Base-by-base conservation (phyloP, 1,139 yeast genomes). In the Arxiozyma telluris region DNA sequence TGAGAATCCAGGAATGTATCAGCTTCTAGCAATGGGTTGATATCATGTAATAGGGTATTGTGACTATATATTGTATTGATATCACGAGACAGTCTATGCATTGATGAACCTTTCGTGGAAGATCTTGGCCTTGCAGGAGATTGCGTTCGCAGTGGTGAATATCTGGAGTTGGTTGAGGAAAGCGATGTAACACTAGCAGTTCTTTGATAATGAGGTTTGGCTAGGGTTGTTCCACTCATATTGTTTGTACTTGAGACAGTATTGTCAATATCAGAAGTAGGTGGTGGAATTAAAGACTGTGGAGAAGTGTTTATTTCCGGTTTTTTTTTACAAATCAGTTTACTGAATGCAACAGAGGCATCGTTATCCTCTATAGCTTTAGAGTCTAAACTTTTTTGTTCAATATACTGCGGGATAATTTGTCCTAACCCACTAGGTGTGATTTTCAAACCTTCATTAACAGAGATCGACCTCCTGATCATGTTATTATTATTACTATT, bases 281-380 rank as follows among this genome's bases (percentile, higher is more conserved):
- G n/a, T 12, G 53, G 53, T 23, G 53, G 41, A 1, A 43, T 41
- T 20, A 46, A 41, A 27, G 66, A 57, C 41, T 57, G 50, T 43
- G 57, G 50, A 34, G 68, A 61, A 52, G 65, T 66, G 58, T 61
- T 61, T 48, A 68, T 65, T 51, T 64, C 65, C 41, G 68, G 60
- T 55, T 68, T 61, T 52, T 65, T 67, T 54, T 66, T 63, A 21
- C 63, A 59, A 54, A 68, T 65, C 61, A 68, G 60, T 53, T 66
- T 68, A 51, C 66, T 67, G 45, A 69, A 69, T 51, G 71, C 72
- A 39, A 67, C 61, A 8, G 70, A 65, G 2, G 72, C 72, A 58
- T 69, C 72, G 54, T 67, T 68, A 45, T 67, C 70, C 50, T 65
- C 70, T 22, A 51, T 23, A 21, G 39, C 21, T 21, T 41, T 46